Conservation (phyloP, 2,329 filamentous ascomycete genomes). For the Chalara sp. region DNA sequence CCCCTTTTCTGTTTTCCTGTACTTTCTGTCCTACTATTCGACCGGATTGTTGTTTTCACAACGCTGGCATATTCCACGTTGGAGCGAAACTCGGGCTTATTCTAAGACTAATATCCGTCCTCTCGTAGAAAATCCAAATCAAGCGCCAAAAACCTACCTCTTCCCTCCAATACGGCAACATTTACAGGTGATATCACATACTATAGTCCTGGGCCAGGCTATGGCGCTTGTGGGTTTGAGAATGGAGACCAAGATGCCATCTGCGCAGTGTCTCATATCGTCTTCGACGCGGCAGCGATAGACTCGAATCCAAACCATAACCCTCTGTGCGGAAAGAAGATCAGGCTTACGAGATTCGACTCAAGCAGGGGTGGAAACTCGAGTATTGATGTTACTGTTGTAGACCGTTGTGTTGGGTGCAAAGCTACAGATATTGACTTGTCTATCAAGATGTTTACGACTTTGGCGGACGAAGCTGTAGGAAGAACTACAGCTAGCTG, state of each 20-base stretch:
- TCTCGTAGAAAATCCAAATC: constrained; percentile 6
- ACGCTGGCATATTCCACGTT: too few species aligned
- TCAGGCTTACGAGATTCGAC: constrained; percentile 50
- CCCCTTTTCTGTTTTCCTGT: too few species aligned
- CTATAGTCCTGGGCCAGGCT: constrained; percentile 53
- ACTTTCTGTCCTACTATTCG: too few species aligned
- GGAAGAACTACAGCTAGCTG: constrained; percentile 31
- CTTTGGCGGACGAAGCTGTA: constrained; percentile 38
- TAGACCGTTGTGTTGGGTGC: constrained; percentile 51
- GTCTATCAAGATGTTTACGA: constrained; percentile 34
- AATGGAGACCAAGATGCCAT: constrained; percentile 50
- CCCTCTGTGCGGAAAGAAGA: constrained; percentile 58
- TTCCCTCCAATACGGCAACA: constrained; percentile 42
- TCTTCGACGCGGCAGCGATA: constrained; percentile 54
- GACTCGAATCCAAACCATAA: constrained; percentile 56
- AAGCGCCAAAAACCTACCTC: constrained; percentile 36
- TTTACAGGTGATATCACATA: constrained; percentile 63
- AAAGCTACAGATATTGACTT: constrained; percentile 34
- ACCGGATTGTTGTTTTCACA: too few species aligned
- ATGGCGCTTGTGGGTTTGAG: constrained; percentile 63
- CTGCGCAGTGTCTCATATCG: constrained; percentile 57
- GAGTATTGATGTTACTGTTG: constrained; percentile 55
- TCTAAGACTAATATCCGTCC: neutral
- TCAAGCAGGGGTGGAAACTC: constrained; percentile 41
- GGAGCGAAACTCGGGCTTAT: too few species aligned